phyloP scores from a whole-genome alignment of 1,284 basidiomycete genomes.

The Schizophyllum commune region DNA sequence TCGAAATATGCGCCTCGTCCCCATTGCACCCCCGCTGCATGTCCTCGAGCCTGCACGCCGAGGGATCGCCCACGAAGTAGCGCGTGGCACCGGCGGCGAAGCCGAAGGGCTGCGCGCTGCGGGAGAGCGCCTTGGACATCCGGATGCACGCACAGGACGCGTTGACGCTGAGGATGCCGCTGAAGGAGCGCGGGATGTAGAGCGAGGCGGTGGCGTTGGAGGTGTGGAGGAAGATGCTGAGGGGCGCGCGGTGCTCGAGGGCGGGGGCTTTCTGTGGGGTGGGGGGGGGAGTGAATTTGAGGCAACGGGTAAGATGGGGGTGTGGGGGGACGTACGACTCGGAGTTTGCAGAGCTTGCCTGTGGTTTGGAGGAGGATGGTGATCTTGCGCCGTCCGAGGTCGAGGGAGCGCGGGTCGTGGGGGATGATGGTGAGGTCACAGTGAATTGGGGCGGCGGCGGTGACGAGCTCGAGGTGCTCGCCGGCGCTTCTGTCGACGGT shows the following conservation, averaged over 20 bases:
- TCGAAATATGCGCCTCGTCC: slow-evolving; percentile 24
- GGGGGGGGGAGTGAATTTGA: background rate
- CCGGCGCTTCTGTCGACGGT: background rate
- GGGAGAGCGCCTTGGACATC: slow-evolving; percentile 20
- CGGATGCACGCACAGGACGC: slow-evolving; percentile 18
- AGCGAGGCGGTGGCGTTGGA: slow-evolving; percentile 23
- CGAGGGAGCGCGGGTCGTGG: background rate
- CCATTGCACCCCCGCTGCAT: slow-evolving; percentile 19
- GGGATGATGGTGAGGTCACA: background rate
- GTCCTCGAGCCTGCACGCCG: slow-evolving; percentile 11
- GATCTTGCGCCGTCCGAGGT: background rate
- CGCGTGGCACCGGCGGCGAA: slow-evolving; percentile 19
- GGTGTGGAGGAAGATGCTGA: slow-evolving; percentile 15
- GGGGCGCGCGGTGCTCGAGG: slow-evolving; percentile 13
- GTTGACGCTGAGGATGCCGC: slow-evolving; percentile 23
- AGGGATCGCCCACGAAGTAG: slow-evolving; percentile 28
- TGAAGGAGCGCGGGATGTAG: slow-evolving; percentile 29
- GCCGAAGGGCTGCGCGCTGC: slow-evolving; percentile 20
- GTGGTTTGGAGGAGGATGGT: background rate
- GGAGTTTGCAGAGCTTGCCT: background rate
- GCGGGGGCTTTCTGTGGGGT: background rate
- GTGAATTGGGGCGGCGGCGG: background rate
- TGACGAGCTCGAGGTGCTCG: background rate
- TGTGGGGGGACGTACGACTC: background rate
- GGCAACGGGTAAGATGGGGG: background rate